Base-by-base conservation (phyloP, 495 filamentous ascomycete genomes). In the Penicillium antarcticum region DNA sequence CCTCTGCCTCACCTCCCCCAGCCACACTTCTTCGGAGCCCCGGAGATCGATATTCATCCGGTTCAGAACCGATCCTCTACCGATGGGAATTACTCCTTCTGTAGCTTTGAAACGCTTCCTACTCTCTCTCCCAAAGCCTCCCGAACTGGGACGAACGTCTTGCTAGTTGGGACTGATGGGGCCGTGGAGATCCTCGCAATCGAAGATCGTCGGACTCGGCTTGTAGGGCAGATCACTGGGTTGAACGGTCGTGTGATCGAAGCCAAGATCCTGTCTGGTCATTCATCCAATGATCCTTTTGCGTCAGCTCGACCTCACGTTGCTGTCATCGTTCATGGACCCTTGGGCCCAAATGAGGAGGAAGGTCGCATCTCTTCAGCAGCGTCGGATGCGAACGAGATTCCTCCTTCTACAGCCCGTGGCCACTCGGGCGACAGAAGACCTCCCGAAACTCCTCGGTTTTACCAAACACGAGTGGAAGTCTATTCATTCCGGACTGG, bases 381-480 rank as follows among this genome's bases (percentile, higher is more conserved):
- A 38, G 60, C 53, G 18, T 75, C 72, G 0, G 73, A 77, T 23
- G 50, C 58, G 31, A 72, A 73, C 37, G 73, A 75, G 14, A 50
- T 59, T 14, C 55, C 69, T 6, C 52, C 67, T 23, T 66, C 61
- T 2, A 52, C 55, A 24, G 56, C 49, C 8, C 55, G 67, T 34
- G 61, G 64, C 31, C 51, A 54, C 7, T 51, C 63, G 4, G 41
- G 52, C 19, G 68, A 71, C 13, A 62, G 59, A 42, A 62, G 60
- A 13, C 58, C 9, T 42, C 67, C 74, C 50, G 75, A 66, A 13
- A 60, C 78, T 29, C 26, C 26, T 29, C 72, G 75, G 8, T 75
- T 73, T 24, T 95, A 91, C 59, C 89, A 94, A 64, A 95, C 91
- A 1, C 84, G 85, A 0, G 89, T 92, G 4, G 89, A 95, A 49